phyloP scores from a whole-genome alignment of 169 alveolate species.

The Eimeria acervulina region DNA sequence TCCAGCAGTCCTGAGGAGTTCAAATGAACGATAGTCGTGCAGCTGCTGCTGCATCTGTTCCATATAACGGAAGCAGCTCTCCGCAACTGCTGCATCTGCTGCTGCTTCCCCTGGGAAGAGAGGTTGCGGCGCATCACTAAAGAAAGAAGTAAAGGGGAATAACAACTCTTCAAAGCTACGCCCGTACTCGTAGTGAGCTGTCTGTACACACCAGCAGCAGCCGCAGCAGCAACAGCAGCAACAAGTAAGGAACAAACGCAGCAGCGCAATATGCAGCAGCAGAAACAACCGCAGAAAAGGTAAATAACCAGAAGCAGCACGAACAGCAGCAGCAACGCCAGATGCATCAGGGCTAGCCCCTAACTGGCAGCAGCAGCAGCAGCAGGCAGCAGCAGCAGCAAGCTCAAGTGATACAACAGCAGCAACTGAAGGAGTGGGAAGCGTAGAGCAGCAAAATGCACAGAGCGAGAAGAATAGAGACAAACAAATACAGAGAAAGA shows the following conservation, averaged over 20 bases:
- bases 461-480: neutral
- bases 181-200: constrained; percentile 58
- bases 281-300: neutral
- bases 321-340: too few species aligned
- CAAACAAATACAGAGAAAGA: neutral
- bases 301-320: too few species aligned
- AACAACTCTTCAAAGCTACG: constrained; percentile 38
- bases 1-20: constrained; percentile 93
- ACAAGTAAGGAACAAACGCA: neutral
- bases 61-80: constrained; percentile 85
- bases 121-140: constrained; percentile 87
- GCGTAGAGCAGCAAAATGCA: neutral
- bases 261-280: neutral
- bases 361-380: constrained; percentile 18
- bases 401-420: too few species aligned
- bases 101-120: constrained; percentile 82
- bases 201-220: constrained; percentile 49
- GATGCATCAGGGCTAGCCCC: too few species aligned
- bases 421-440: neutral
- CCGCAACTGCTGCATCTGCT: constrained; percentile 66
- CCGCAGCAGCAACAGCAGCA: constrained; percentile 4
- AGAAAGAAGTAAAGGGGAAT: constrained; percentile 85
- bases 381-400: too few species aligned
- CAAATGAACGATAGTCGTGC: constrained; percentile 95
- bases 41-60: constrained; percentile 84